phyloP scores from a whole-genome alignment of 2,329 filamentous ascomycete genomes.

The Chaetomium olivaceum region DNA sequence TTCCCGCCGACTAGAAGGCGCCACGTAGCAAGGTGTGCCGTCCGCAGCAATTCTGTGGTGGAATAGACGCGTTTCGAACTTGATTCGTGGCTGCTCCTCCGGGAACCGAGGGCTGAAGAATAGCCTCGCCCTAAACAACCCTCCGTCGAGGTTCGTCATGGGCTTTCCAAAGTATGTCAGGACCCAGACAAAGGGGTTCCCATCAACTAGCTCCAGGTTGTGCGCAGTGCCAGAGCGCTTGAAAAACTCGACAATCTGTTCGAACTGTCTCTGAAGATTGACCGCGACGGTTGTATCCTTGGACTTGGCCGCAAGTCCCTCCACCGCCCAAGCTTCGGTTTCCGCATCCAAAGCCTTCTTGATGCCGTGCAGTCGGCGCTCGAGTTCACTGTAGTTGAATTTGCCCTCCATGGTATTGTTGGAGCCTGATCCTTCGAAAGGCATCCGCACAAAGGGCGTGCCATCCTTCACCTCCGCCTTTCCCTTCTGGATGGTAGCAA shows the following conservation, averaged over 20 bases:
- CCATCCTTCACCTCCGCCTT: constrained; percentile 63
- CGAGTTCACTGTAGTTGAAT: constrained; percentile 78
- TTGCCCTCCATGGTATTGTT: constrained; percentile 83
- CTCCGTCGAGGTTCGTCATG: constrained; percentile 91
- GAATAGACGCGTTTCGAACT: constrained; percentile 78
- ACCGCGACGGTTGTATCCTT: constrained; percentile 75
- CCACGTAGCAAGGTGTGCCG: constrained; percentile 81
- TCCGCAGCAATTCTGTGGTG: constrained; percentile 82
- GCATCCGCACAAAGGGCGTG: constrained; percentile 73
- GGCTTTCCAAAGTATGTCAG: constrained; percentile 88
- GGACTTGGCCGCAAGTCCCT: constrained; percentile 63
- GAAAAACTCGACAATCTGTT: constrained; percentile 76
- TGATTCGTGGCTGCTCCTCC: constrained; percentile 81
- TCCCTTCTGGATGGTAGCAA: constrained; percentile 67
- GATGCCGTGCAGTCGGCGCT: constrained; percentile 66
- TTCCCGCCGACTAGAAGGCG: constrained; percentile 60
- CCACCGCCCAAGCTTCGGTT: constrained; percentile 66
- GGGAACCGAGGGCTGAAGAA: constrained; percentile 83
- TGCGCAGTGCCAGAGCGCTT: constrained; percentile 71
- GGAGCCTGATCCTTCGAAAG: constrained; percentile 69
- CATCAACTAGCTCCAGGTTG: constrained; percentile 72
- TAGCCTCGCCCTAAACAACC: constrained; percentile 80
- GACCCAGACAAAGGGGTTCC: constrained; percentile 86
- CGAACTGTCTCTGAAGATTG: constrained; percentile 80
- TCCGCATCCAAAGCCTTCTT: constrained; percentile 72